These are phyloP conservation scores for Trichoderma sp. DNA, from an alignment of 2,329 filamentous ascomycete genomes.

Conservation along the genomic window DNA sequence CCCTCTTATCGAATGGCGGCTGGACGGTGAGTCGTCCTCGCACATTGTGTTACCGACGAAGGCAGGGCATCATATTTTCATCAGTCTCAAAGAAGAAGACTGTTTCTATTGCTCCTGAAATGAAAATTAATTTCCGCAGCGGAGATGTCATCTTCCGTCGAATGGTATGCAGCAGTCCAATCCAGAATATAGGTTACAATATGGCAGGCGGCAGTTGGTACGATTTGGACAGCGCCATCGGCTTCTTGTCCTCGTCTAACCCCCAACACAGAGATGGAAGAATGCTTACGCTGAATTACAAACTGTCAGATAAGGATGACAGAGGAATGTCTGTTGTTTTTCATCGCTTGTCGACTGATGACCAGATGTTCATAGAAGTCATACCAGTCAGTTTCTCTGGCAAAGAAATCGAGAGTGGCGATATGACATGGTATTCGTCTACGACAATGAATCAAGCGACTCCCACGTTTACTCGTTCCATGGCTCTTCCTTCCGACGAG, in stretches of 20 bases:
- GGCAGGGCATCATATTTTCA: neutral
- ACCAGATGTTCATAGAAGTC: neutral
- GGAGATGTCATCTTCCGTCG: neutral
- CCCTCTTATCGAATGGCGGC: neutral
- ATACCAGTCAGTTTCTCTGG: neutral
- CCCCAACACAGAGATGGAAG: neutral
- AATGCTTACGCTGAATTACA: neutral
- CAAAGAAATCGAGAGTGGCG: neutral
- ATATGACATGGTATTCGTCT: neutral
- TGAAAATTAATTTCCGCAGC: neutral
- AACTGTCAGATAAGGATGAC: neutral
- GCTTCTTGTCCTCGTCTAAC: neutral
- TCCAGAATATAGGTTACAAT: neutral
- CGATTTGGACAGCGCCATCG: neutral
- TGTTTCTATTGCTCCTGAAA: neutral
- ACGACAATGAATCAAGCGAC: neutral
- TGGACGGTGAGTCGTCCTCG: neutral
- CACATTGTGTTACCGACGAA: neutral
- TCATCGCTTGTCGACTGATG: neutral
- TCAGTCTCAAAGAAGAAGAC: neutral
- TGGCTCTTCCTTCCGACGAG: neutral
- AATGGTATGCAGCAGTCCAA: neutral
- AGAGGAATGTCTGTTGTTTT: neutral
- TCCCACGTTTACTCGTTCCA: neutral
- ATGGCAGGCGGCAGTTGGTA: neutral